Evolutionary conservation across 2,329 filamentous ascomycete species (phyloP), one percentile per base, ranked within the genome.

Genomic region (Fusarium siculi): DNA sequence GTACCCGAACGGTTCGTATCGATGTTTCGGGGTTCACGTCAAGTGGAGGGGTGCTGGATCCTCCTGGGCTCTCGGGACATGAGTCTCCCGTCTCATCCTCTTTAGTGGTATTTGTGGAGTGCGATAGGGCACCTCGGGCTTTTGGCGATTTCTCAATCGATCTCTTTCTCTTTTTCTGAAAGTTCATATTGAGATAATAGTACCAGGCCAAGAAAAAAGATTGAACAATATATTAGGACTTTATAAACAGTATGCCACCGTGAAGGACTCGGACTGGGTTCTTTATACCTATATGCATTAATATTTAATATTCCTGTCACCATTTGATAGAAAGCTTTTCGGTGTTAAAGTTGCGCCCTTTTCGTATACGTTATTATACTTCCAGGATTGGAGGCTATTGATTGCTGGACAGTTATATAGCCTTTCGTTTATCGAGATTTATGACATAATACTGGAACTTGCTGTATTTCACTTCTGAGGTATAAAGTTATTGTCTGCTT

Each of bases 221-320:
- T 28, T 21, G 9, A 18, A 15, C 15, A n/a, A 54, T 28, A 16
- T 6, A 16, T 4, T 2, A 39, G 5, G 8, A 40, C 7, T 28
- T 7, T 7, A 16, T 37, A 4, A 9, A 14, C 28, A 16, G 4
- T 7, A 28, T 16, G 21, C 0, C 23, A 16, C 12, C 5, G 9
- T 16, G 1, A 11, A 53, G 1, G 7, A 2, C n/a, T 16, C 28
- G 2, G 3, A 14, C 23, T 14, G 9, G 23, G 14, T 21, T 53
- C 2, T 2, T 39, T 21, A 5, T 12, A 28, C 9, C 7, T 28
- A 28, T 9, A 9, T 28, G 7, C 14, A 8, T 7, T 16, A 3
- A 4, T 4, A n/a, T 25, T 4, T 16, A 4, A 4, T 2, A n/a
- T 25, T 4, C 1, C 4, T 9, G 9, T 15, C 2, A 2, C 6